Evolutionary conservation across 352 stramenopile species (phyloP).

Genomic region (Globisporangium camurandrum): DNA sequence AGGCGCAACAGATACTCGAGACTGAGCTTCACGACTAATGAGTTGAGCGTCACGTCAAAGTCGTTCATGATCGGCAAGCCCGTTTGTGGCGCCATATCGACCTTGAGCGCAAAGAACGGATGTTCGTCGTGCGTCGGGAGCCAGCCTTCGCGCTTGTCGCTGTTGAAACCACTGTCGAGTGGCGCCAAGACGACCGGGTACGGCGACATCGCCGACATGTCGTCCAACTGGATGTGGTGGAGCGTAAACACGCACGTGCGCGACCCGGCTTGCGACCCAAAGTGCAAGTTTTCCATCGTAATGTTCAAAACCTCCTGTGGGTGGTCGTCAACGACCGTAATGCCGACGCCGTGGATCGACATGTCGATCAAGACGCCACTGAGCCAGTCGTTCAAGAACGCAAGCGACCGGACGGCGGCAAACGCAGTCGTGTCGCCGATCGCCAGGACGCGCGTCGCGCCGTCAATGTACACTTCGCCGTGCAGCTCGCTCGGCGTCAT

Average conservation of each 20-base stretch:
- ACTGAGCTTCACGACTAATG: conserved; percentile 69
- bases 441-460: conserved; percentile 67
- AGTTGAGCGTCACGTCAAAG: conserved; percentile 65
- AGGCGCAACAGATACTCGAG: conserved; percentile 74
- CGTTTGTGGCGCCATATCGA: conserved; percentile 56
- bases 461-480: conserved; percentile 84
- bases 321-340: conserved; percentile 72
- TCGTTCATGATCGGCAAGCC: conserved; percentile 75
- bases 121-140: conserved; percentile 63
- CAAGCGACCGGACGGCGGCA: conserved; percentile 40
- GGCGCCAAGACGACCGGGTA: conserved; percentile 77
- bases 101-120: conserved; percentile 59
- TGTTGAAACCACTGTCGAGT: conserved; percentile 83
- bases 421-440: conserved; percentile 68
- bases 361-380: conserved; percentile 71
- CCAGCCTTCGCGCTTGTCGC: conserved; percentile 81
- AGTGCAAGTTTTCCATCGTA: conserved; percentile 77
- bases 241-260: conserved; percentile 46
- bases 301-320: conserved; percentile 81
- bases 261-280: conserved; percentile 45
- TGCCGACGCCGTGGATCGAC: conserved; percentile 59
- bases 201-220: conserved; percentile 65
- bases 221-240: conserved; percentile 83
- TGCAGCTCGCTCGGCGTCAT: conserved; percentile 48
- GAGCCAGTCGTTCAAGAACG: conserved; percentile 63